phyloP scores from a whole-genome alignment of 108 stramenopile genomes.

The Pseudonitzschia multiseries region DNA sequence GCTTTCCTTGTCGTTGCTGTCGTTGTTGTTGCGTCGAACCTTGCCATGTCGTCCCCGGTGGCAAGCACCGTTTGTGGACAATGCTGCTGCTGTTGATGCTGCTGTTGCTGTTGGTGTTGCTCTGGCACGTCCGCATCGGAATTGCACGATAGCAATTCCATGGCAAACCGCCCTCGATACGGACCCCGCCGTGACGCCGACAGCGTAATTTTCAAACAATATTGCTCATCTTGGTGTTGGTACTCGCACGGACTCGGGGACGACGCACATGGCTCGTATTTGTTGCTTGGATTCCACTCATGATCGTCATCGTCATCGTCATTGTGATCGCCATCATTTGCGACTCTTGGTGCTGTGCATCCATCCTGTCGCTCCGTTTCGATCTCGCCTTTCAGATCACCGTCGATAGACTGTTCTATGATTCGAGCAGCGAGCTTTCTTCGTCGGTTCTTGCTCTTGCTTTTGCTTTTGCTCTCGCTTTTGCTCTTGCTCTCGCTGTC shows the following conservation, averaged over 20 bases:
- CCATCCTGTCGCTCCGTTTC: background rate
- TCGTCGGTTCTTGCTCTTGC: background rate
- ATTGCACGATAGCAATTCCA: background rate
- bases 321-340: too few species aligned
- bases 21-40: background rate
- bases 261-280: too few species aligned
- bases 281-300: too few species aligned
- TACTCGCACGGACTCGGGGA: too few species aligned
- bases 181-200: background rate
- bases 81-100: too few species aligned
- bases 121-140: background rate
- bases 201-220: background rate
- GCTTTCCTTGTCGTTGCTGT: background rate
- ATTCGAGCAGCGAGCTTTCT: background rate
- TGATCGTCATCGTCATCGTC: too few species aligned
- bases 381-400: background rate
- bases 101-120: background rate
- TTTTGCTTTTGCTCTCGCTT: background rate
- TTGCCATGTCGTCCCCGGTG: background rate
- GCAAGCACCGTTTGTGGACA: background rate
- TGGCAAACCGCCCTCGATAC: background rate
- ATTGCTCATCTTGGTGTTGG: background rate
- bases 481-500: too few species aligned
- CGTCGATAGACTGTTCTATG: background rate
- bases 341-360: too few species aligned